Base-by-base conservation (phyloP, 2,329 filamentous ascomycete genomes). In the Fusarium keratoplasticum region DNA sequence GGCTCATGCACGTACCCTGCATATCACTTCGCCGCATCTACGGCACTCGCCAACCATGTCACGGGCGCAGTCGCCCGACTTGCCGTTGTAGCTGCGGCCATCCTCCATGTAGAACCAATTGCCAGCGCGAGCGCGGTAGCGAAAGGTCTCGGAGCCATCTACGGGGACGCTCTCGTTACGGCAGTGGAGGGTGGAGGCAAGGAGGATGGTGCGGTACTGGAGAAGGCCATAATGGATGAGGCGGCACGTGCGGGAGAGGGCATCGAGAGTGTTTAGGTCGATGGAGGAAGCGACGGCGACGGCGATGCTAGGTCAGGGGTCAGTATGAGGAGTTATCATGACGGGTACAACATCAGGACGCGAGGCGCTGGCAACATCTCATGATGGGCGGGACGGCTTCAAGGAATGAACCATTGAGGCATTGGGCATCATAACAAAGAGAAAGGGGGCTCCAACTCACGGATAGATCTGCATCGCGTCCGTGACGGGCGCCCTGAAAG, bases 31-130 rank as follows among this genome's bases (percentile, higher is more conserved):
- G 42, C 89, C 89, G 81, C 96, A 98, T 71, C 92, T 89, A 64
- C 94, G 90, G 82, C 96, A 98, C 76, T 93, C 92, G 47, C 88
- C 89, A 6, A 98, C 96, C 89, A 97, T 89, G 82, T 98, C 96
- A 70, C 94, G 88, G 25, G 96, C 96, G 81, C 96, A 98, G 76
- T 89, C 88, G 6, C 93, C 92, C 31, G 93, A 87, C 82, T 94
- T 96, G 61, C 93, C 92, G 72, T 87, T 85, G 75, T 85, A 86
- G 64, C 87, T 76, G 16, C 90, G 83, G 50, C 84, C 84, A 64
- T 89, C 86, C 69, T 90, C 86, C 85, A 91, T 89, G 76, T 90
- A 90, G 78, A 86, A 88, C 88, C 87, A 90, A 80, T 89, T 89
- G 38, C 86, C 84, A 35, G 89, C 88, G 64, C 89, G 85, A 52